phyloP scores from a whole-genome alignment of 2,329 filamentous ascomycete genomes.

The Botryosphaeria agaves region DNA sequence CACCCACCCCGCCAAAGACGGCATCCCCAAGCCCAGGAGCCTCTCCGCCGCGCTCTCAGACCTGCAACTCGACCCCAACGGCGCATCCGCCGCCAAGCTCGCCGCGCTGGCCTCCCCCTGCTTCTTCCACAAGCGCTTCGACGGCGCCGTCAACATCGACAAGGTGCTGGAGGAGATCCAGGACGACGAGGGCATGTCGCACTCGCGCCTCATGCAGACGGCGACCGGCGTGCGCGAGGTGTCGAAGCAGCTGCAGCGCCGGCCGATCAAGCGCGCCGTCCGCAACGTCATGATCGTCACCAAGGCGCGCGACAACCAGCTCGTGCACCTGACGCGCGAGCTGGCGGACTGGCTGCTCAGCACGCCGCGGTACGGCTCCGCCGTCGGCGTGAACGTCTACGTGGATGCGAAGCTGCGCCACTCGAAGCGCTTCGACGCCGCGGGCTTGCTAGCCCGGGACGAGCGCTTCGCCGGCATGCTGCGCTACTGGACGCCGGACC shows the following conservation, averaged over 20 bases:
- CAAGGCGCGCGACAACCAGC: constrained; percentile 86
- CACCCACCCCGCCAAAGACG: constrained; percentile 31
- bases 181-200: constrained; percentile 74
- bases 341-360: constrained; percentile 73
- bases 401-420: constrained; percentile 89
- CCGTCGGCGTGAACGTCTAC: constrained; percentile 89
- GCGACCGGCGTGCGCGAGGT: constrained; percentile 91
- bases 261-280: constrained; percentile 82
- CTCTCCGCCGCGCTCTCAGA: constrained; percentile 42
- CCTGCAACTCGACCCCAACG: constrained; percentile 24
- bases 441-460: constrained; percentile 55
- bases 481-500: constrained; percentile 87
- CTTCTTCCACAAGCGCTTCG: constrained; percentile 95
- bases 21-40: constrained; percentile 28
- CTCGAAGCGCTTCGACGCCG: constrained; percentile 73
- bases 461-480: constrained; percentile 68
- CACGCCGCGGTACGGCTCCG: constrained; percentile 76
- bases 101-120: constrained; percentile 75
- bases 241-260: constrained; percentile 81
- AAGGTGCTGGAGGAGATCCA: constrained; percentile 90
- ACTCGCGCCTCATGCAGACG: constrained; percentile 86
- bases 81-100: constrained; percentile 27
- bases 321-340: constrained; percentile 79
- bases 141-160: constrained; percentile 87
- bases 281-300: constrained; percentile 97